These are phyloP conservation scores for Blepharisma japonicum DNA, from an alignment of 73 alveolate species.

Conservation along the genomic window DNA sequence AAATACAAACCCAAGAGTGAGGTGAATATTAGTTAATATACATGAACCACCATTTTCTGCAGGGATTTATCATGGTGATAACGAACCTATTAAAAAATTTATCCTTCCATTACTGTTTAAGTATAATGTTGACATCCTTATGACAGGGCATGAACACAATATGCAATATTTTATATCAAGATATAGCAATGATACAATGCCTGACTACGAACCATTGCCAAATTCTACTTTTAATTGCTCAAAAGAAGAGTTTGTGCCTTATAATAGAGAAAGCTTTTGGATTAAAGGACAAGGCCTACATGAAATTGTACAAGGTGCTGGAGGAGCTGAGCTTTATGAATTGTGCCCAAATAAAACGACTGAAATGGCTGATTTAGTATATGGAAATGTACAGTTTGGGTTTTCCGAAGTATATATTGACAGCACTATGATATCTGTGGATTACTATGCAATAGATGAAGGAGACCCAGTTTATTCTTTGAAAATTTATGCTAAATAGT, in stretches of 20 bases:
- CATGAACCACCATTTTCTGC: neutral
- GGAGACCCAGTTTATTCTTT: neutral
- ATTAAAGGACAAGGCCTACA: neutral
- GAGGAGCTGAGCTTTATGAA: neutral
- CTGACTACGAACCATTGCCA: neutral
- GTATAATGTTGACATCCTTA: neutral
- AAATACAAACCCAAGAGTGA: neutral
- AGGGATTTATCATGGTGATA: neutral
- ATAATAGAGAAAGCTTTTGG: neutral
- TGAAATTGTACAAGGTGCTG: conserved; percentile 3
- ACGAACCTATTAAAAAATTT: neutral
- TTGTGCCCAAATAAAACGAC: neutral
- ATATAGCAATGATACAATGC: neutral
- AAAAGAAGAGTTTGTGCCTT: neutral
- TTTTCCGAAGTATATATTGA: neutral
- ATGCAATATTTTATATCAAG: neutral
- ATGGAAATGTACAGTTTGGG: neutral
- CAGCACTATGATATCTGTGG: neutral
- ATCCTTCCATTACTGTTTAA: neutral
- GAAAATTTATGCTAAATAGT: neutral
- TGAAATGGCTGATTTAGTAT: neutral
- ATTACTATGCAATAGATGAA: neutral
- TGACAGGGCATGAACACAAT: neutral
- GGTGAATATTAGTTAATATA: neutral
- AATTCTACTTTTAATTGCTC: neutral